phyloP scores from a whole-genome alignment of 2,329 filamentous ascomycete genomes.

The Nothophoma quercina region DNA sequence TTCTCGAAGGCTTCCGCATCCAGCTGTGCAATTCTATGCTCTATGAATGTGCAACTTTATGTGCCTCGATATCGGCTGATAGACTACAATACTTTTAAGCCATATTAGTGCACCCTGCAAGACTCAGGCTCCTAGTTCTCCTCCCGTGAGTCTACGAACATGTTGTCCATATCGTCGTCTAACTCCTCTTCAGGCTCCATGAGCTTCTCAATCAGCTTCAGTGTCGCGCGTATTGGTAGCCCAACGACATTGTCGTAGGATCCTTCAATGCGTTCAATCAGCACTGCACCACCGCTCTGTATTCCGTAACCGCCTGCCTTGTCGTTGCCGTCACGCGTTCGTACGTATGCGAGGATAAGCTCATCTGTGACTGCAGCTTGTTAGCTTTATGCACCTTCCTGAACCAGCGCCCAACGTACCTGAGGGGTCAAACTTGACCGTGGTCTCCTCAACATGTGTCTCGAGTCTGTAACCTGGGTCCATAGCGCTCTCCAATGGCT shows the following conservation, averaged over 20 bases:
- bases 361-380: conserved; percentile 71
- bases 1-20: conserved; percentile 17
- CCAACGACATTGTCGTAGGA: conserved; percentile 94
- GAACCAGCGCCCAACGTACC: conserved; percentile 29
- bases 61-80: not conserved
- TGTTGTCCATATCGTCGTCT: conserved; percentile 61
- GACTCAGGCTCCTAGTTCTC: conserved; percentile 14
- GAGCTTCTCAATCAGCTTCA: conserved; percentile 89
- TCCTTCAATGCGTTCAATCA: conserved; percentile 90
- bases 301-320: conserved; percentile 97
- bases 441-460: conserved; percentile 86
- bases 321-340: conserved; percentile 89
- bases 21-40: conserved; percentile 10
- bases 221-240: conserved; percentile 77
- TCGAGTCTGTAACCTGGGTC: conserved; percentile 87
- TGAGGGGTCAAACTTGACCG: conserved; percentile 81
- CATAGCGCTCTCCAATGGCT: conserved; percentile 78
- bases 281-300: conserved; percentile 84
- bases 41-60: conserved; percentile 11
- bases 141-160: conserved; percentile 31
- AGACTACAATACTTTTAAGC: not conserved
- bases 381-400: conserved; percentile 10
- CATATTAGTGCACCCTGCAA: conserved; percentile 2
- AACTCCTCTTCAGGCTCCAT: conserved; percentile 69
- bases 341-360: conserved; percentile 79